Conservation (phyloP, 148 eudicot species). For the Selenicereus undatus region DNA sequence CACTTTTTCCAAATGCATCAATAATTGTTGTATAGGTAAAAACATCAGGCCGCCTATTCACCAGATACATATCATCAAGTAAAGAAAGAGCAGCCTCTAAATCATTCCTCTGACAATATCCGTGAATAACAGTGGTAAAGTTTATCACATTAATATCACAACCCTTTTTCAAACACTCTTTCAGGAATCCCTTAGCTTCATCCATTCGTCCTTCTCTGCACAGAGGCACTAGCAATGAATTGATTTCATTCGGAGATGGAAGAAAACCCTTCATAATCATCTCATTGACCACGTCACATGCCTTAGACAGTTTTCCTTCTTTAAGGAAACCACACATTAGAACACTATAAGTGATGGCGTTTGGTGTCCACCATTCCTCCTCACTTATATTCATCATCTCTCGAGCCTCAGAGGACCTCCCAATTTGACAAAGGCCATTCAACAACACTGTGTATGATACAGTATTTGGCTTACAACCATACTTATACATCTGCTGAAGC, state of each 20-base stretch:
- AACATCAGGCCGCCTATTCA: slow-evolving; percentile 30
- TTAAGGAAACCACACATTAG: slow-evolving; percentile 29
- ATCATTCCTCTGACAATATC: slow-evolving; percentile 24
- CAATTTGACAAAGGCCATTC: slow-evolving; percentile 30
- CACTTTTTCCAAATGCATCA: slow-evolving; percentile 26
- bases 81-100: slow-evolving; percentile 30
- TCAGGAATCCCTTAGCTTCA: slow-evolving; percentile 29
- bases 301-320: slow-evolving; percentile 26
- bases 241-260: slow-evolving; percentile 29
- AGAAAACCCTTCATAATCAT: slow-evolving; percentile 28
- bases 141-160: slow-evolving; percentile 29
- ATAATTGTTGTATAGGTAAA: slow-evolving; percentile 29
- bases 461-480: slow-evolving; percentile 31
- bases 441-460: slow-evolving; percentile 30
- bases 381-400: slow-evolving; percentile 29
- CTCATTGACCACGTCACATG: slow-evolving; percentile 31
- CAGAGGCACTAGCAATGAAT: slow-evolving; percentile 26
- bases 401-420: slow-evolving; percentile 25
- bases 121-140: slow-evolving; percentile 28
- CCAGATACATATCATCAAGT: slow-evolving; percentile 34
- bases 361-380: slow-evolving; percentile 38
- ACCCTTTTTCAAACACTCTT: slow-evolving; percentile 28
- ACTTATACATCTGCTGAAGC: slow-evolving; percentile 27
- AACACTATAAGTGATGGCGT: slow-evolving; percentile 29
- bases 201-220: slow-evolving; percentile 24